Evolutionary conservation across 1,284 basidiomycete genomes (phyloP).

Genomic region (Marasmius oreades): DNA sequence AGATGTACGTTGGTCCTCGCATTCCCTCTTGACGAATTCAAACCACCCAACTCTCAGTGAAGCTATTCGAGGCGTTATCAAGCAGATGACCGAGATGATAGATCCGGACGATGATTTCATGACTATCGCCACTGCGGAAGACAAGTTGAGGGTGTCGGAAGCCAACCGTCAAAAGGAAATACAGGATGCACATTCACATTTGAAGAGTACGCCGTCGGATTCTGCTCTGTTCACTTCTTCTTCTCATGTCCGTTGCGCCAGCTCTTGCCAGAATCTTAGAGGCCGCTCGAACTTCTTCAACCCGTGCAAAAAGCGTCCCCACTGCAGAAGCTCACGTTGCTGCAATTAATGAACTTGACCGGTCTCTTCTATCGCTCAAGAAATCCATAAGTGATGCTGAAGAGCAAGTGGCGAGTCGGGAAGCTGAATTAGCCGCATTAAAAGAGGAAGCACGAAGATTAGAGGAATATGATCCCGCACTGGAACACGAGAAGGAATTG

Average conservation of each 20-base stretch:
- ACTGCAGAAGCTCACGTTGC: constrained; percentile 61
- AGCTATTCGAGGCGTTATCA: constrained; percentile 42
- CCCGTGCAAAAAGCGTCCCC: constrained; percentile 62
- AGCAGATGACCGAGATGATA: constrained; percentile 61
- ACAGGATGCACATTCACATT: constrained; percentile 56
- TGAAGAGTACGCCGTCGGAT: constrained; percentile 46
- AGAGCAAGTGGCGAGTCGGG: constrained; percentile 57
- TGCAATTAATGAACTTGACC: constrained; percentile 62
- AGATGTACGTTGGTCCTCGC: not conserved
- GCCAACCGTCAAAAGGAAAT: constrained; percentile 56
- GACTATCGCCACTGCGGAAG: constrained; percentile 66
- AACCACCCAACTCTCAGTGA: constrained; percentile 37
- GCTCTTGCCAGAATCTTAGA: constrained; percentile 66
- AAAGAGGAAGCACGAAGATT: constrained; percentile 58
- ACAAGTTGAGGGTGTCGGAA: constrained; percentile 56
- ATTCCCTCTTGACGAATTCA: not conserved
- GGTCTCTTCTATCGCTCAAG: constrained; percentile 56
- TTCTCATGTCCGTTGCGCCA: constrained; percentile 21
- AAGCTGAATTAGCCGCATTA: constrained; percentile 62
- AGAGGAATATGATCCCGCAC: constrained; percentile 67
- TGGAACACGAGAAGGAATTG: constrained; percentile 62
- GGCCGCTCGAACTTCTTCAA: constrained; percentile 65
- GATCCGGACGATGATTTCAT: constrained; percentile 74
- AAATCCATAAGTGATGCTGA: constrained; percentile 76
- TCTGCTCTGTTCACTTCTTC: not conserved